Base-by-base conservation (phyloP, 2,329 filamentous ascomycete genomes). In the Hymenoscyphus fructigenus region DNA sequence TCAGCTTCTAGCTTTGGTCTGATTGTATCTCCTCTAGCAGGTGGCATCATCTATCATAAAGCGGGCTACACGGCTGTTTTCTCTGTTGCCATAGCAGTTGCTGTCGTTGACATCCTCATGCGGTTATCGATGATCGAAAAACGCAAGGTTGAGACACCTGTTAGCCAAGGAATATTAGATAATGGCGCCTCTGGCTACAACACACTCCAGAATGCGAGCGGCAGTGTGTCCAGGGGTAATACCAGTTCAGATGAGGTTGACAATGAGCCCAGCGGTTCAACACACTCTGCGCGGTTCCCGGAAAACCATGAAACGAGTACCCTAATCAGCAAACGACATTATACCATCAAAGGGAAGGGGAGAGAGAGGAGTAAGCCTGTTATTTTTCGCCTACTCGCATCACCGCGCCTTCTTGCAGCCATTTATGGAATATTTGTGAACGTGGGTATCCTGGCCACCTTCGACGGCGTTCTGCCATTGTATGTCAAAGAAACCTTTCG, bases 21-120 rank as follows among this genome's bases (percentile, higher is more conserved):
- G 44, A 75, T 88, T 5, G 76, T 84, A 20, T 81, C 84, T 0
- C 86, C 86, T 0, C 76, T 85, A 0, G 74, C 87, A 0, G 86
- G 86, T 3, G 86, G 86, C 0, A 71, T 86, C 0, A 73, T 88
- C 1, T 88, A 88, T 71, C 78, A 83, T 28, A 82, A 77, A 5
- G 81, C 78, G 0, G 86, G 87, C 0, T 89, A 89, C 66, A 83
- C 85, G 69, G 79, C 83, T 2, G 83, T 87, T 3, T 87, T 83
- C 69, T 83, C 81, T 59, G 80, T 86, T 72, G 80, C 81, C 14
- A 86, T 87, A 72, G 83, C 77, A 1, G 70, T 84, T 56, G 80
- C 87, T 32, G 79, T 72, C 1, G 59, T 85, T 5, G 85, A 88
- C 68, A 81, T 87, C 57, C 57, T 82, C 6, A 72, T 87, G 41